A percentile compares a stretch with the other conserved stretches of the same genome.
phyloP scores from a whole-genome alignment of 2,329 filamentous ascomycete species.

The Diplodia intermedia region DNA sequence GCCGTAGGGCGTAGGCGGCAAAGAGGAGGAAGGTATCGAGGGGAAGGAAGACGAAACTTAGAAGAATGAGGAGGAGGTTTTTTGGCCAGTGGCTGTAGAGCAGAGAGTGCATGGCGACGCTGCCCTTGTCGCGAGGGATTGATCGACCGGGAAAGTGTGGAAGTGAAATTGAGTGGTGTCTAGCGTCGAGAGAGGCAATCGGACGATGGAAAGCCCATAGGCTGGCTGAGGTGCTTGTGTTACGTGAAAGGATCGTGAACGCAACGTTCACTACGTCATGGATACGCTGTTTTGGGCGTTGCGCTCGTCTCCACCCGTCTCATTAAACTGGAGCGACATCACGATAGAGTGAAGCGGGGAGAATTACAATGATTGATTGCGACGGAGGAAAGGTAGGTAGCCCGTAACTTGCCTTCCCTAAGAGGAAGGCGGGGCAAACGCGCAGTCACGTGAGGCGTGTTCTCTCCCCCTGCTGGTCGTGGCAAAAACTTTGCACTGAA shows the following conservation, averaged over 20 bases:
- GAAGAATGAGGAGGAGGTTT: constrained; percentile 56
- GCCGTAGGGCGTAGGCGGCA: constrained; percentile 44
- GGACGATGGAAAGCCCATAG: neutral
- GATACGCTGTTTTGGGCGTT: constrained; percentile 21
- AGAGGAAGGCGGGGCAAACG: neutral
- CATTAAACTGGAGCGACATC: neutral
- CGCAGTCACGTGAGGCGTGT: constrained; percentile 10
- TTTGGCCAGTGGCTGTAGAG: constrained; percentile 54
- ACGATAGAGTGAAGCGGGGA: neutral
- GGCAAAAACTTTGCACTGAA: too few species aligned
- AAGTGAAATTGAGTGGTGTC: neutral
- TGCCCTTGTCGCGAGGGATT: neutral
- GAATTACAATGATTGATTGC: neutral
- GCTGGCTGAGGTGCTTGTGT: neutral
- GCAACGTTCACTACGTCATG: constrained; percentile 14
- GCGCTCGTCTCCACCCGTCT: neutral
- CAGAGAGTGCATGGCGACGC: constrained; percentile 36
- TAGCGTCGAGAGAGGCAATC: neutral
- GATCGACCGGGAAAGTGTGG: neutral
- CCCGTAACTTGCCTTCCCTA: neutral
- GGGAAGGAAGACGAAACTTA: constrained; percentile 44
- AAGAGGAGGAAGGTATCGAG: constrained; percentile 46
- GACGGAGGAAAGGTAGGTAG: neutral
- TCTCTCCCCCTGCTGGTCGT: neutral
- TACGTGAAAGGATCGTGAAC: neutral